Percentiles rank a stretch among this genome's conserved stretches.
Evolutionary conservation across 345 rosid species (phyloP).

Genomic region (Populus ilicifolia): DNA sequence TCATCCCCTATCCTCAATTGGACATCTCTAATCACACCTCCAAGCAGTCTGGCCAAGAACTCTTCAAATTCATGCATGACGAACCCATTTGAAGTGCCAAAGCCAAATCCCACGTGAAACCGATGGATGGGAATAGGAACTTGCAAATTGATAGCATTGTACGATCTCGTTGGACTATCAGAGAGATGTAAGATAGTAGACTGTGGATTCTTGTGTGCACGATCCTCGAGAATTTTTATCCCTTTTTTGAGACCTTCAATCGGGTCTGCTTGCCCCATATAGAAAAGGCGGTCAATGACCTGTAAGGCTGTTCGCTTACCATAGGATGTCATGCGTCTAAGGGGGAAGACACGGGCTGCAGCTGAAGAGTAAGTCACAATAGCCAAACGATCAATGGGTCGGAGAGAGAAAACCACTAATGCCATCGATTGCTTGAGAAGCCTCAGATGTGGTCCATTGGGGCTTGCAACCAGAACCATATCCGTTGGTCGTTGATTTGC

Average conservation of each 20-base stretch:
- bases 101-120: constrained; percentile 77
- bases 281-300: constrained; percentile 81
- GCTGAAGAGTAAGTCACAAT: constrained; percentile 79
- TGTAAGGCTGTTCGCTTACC: constrained; percentile 73
- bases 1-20: constrained; percentile 69
- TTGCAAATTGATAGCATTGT: constrained; percentile 42
- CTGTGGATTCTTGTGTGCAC: constrained; percentile 63
- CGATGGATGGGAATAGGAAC: constrained; percentile 54
- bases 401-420: constrained; percentile 65
- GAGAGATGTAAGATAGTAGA: constrained; percentile 68
- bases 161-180: constrained; percentile 55
- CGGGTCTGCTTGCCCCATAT: constrained; percentile 71
- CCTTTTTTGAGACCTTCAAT: constrained; percentile 75
- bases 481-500: constrained; percentile 56
- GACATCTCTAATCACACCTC: constrained; percentile 55
- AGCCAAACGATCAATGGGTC: constrained; percentile 68
- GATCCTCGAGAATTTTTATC: constrained; percentile 70
- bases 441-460: constrained; percentile 71
- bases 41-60: constrained; percentile 52
- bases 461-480: constrained; percentile 70
- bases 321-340: constrained; percentile 75
- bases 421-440: constrained; percentile 86
- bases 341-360: constrained; percentile 72
- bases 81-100: constrained; percentile 59
- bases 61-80: constrained; percentile 83